phyloP scores from a whole-genome alignment of 176 grass and related monocot species.

The Tillandsia leiboldiana region DNA sequence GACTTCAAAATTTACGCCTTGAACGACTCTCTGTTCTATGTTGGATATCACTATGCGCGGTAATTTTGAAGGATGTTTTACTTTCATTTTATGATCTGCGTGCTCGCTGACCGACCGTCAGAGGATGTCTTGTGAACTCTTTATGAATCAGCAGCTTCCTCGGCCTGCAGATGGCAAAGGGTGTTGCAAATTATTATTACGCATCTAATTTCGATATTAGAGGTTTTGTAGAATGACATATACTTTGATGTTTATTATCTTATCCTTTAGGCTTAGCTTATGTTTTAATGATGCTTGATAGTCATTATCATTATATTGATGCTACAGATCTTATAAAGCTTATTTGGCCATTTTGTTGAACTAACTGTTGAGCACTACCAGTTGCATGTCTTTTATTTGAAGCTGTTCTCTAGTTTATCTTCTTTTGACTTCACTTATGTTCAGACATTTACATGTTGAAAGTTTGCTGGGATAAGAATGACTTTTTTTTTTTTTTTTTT shows the following conservation, averaged over 20 bases:
- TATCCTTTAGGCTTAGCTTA: neutral
- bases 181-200: neutral
- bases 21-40: constrained; percentile 44
- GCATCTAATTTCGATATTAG: too few relatives aligned
- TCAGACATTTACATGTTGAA: neutral
- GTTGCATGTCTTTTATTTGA: neutral
- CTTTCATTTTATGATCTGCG: neutral
- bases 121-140: neutral
- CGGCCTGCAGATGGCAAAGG: neutral
- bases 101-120: neutral
- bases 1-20: constrained; percentile 75
- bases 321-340: too few relatives aligned
- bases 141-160: neutral
- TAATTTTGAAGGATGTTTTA: constrained; percentile 17
- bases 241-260: neutral
- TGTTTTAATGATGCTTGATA: neutral
- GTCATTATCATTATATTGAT: neutral
- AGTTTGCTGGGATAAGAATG: constrained; percentile 3
- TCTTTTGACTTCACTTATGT: neutral
- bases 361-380: neutral
- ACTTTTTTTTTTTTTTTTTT: neutral
- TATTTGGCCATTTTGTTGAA: neutral
- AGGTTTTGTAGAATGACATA: too few relatives aligned
- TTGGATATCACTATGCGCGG: constrained; percentile 59
- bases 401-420: neutral